These are phyloP conservation scores for Gremmenia infestans DNA, from an alignment of 2,329 filamentous ascomycete genomes.

Conservation along the genomic window DNA sequence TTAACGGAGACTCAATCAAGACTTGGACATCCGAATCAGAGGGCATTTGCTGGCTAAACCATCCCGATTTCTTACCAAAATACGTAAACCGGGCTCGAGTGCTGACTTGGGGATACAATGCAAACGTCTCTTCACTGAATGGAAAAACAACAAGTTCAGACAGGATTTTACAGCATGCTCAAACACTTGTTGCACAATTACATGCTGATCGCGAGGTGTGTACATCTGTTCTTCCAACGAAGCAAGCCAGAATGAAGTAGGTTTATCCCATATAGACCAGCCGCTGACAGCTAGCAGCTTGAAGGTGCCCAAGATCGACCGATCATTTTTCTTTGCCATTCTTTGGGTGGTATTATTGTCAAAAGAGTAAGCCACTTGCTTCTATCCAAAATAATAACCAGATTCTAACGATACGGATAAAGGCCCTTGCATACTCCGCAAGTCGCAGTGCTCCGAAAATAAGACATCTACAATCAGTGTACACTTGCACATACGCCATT, in stretches of 20 bases:
- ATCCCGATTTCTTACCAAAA: conserved; percentile 30
- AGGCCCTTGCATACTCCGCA: conserved; percentile 33
- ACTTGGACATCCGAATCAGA: conserved; percentile 33
- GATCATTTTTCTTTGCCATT: conserved; percentile 19
- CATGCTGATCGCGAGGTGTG: conserved; percentile 6
- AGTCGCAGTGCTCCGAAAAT: conserved; percentile 20
- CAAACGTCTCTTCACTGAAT: neutral
- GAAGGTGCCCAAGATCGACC: conserved; percentile 6
- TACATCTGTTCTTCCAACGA: neutral
- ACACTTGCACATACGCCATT: conserved; percentile 34
- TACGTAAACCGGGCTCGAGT: conserved; percentile 27
- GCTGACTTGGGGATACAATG: conserved; percentile 29
- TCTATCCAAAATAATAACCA: neutral
- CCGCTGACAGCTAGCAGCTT: neutral
- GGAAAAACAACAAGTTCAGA: conserved; percentile 5
- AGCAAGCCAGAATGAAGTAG: too few species aligned
- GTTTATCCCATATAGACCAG: neutral
- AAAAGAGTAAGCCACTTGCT: conserved; percentile 15
- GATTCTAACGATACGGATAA: neutral
- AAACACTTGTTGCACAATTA: conserved; percentile 9
- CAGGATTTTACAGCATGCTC: conserved; percentile 4
- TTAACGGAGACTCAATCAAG: conserved; percentile 34
- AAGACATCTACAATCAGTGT: conserved; percentile 34
- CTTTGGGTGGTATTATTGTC: conserved; percentile 19
- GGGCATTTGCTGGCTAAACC: conserved; percentile 31